Evolutionary conservation across 768 basidiomycete genomes (phyloP).

Genomic region (Leccinum imitatum): DNA sequence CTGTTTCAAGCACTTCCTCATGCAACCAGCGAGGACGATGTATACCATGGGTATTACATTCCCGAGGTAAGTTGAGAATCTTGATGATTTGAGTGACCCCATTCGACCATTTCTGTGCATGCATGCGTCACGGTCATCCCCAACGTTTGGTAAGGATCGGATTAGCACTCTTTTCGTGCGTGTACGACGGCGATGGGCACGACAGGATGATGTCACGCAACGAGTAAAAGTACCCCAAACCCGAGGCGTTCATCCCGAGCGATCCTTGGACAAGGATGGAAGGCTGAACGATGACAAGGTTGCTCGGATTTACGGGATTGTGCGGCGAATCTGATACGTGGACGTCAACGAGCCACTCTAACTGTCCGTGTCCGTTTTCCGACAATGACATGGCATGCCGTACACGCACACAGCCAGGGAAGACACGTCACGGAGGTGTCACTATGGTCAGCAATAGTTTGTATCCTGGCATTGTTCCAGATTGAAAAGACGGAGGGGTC

Average conservation of each 20-base stretch:
- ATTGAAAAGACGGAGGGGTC: neutral
- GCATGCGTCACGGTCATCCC: neutral
- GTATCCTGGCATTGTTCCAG: no score
- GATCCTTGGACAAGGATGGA: neutral
- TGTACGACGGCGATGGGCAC: neutral
- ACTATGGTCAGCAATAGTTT: no score
- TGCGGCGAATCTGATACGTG: neutral
- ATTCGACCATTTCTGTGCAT: neutral
- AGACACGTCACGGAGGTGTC: no score
- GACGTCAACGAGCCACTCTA: neutral
- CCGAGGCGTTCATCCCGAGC: neutral
- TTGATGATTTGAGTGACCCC: neutral
- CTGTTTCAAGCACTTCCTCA: no score
- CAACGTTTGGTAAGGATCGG: neutral
- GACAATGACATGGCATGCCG: no score
- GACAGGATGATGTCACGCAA: neutral
- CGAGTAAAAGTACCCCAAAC: neutral
- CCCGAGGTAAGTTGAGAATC: neutral
- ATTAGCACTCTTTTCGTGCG: neutral
- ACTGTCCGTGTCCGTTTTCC: neutral
- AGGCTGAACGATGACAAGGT: neutral
- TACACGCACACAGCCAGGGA: no score
- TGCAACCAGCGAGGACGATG: neutral
- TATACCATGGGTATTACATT: neutral
- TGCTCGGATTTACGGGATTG: neutral